phyloP scores from a whole-genome alignment of 257 asterid genomes.

The Nicotiana knightiana region DNA sequence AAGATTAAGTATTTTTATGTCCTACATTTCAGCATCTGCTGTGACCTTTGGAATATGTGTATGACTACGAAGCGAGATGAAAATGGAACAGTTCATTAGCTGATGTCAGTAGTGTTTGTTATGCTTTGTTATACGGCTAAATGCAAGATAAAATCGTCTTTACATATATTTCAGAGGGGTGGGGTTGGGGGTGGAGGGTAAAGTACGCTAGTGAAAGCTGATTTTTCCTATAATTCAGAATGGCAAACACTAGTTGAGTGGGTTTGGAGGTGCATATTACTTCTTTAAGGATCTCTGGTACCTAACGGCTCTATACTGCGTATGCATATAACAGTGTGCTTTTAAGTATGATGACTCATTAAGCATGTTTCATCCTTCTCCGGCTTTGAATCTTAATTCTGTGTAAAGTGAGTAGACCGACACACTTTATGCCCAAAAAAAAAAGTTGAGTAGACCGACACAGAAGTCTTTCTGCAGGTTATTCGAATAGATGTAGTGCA shows the following conservation, averaged over 20 bases:
- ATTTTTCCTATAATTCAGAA: not conserved
- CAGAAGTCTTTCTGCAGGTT: not conserved
- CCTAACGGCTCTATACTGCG: not conserved
- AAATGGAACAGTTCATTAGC: not conserved
- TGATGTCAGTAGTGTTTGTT: not conserved
- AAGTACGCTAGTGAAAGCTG: not conserved
- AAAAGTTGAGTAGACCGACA: not conserved
- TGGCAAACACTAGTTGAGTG: not conserved
- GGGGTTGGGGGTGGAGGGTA: not conserved
- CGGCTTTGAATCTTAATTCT: not conserved
- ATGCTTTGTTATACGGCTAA: not conserved
- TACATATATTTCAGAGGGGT: not conserved
- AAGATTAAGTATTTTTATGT: not conserved
- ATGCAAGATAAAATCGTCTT: not conserved
- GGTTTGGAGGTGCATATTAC: not conserved
- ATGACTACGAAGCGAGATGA: not conserved
- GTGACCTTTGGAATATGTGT: not conserved
- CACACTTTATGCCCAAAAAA: too few species aligned
- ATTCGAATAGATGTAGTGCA: not conserved
- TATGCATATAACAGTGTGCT: not conserved
- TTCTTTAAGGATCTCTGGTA: not conserved
- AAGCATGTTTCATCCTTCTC: not conserved
- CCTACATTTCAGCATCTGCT: not conserved
- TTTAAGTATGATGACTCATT: not conserved
- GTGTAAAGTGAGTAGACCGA: not conserved